phyloP scores from a whole-genome alignment of 768 basidiomycete species.

The Tylopilus sp. region DNA sequence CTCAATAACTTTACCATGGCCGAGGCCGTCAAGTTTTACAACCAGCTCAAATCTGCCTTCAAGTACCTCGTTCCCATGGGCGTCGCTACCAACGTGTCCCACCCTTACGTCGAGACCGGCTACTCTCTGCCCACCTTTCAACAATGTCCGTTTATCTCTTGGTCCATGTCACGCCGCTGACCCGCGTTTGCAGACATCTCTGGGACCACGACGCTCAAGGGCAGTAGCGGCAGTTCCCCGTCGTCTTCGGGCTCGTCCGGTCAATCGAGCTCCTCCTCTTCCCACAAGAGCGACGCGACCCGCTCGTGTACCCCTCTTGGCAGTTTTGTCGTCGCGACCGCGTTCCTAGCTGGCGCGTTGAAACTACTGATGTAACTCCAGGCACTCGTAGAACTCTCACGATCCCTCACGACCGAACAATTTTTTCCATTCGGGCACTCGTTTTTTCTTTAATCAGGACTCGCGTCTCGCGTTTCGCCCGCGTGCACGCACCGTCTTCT shows the following conservation, averaged over 20 bases:
- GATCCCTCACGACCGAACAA: no score
- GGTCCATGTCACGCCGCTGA: not conserved
- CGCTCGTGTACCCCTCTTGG: conserved; percentile 4
- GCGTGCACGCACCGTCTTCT: no score
- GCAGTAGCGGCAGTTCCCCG: not conserved
- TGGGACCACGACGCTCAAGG: conserved; percentile 23
- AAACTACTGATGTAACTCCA: conserved; percentile 19
- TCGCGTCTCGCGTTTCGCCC: no score
- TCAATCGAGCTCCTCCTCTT: conserved; percentile 2
- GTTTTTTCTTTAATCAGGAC: no score
- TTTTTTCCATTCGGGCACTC: no score
- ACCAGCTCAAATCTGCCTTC: conserved; percentile 44
- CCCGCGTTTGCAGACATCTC: conserved; percentile 14
- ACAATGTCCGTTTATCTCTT: conserved; percentile 36
- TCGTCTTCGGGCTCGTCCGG: no score
- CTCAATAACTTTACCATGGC: conserved; percentile 60
- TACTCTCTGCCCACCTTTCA: conserved; percentile 41
- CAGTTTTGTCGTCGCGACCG: conserved; percentile 13
- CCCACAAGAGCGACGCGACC: not conserved
- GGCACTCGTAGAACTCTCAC: not conserved
- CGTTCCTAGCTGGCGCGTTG: conserved; percentile 13
- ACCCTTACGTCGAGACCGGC: conserved; percentile 50
- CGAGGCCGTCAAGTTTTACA: conserved; percentile 53
- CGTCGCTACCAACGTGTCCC: conserved; percentile 47
- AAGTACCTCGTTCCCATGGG: conserved; percentile 50